These are phyloP conservation scores for Aureobasidium sp. DNA, from an alignment of 2,329 filamentous ascomycete species.

Conservation along the genomic window DNA sequence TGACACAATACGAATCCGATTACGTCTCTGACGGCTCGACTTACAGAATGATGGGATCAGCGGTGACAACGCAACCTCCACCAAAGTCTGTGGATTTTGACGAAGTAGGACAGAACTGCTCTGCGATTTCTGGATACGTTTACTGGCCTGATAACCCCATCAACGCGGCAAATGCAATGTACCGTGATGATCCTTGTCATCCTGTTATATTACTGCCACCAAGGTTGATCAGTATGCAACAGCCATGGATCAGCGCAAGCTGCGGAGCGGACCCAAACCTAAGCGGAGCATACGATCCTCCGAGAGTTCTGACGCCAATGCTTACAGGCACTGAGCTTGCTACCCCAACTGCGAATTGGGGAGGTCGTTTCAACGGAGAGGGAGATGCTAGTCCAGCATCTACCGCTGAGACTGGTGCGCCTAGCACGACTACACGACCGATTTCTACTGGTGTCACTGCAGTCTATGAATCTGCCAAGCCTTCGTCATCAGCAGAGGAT, in stretches of 20 bases:
- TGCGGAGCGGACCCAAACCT: not conserved
- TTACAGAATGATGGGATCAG: not conserved
- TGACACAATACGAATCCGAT: not conserved
- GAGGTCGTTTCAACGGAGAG: not conserved
- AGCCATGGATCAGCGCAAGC: not conserved
- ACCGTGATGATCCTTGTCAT: conserved; percentile 2
- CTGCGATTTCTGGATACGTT: conserved; percentile 1
- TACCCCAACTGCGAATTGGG: not conserved
- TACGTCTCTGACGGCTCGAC: not conserved
- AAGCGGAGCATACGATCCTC: conserved; percentile 8
- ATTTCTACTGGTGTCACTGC: conserved; percentile 1
- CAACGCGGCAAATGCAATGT: not conserved
- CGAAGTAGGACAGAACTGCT: conserved; percentile 11
- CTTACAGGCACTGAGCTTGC: not conserved
- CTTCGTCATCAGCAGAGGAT: not conserved
- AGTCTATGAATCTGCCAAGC: not conserved
- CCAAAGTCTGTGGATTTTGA: not conserved
- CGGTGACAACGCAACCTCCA: conserved; percentile 9
- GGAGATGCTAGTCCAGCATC: not conserved
- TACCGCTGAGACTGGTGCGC: not conserved
- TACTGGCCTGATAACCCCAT: conserved; percentile 14
- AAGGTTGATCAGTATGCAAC: conserved; percentile 6
- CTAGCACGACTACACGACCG: not conserved
- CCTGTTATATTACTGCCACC: conserved; percentile 4
- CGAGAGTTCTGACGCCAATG: conserved; percentile 3